These are phyloP conservation scores for Candida pseudoglaebosa DNA, from an alignment of 805 yeast species.

Conservation along the genomic window DNA sequence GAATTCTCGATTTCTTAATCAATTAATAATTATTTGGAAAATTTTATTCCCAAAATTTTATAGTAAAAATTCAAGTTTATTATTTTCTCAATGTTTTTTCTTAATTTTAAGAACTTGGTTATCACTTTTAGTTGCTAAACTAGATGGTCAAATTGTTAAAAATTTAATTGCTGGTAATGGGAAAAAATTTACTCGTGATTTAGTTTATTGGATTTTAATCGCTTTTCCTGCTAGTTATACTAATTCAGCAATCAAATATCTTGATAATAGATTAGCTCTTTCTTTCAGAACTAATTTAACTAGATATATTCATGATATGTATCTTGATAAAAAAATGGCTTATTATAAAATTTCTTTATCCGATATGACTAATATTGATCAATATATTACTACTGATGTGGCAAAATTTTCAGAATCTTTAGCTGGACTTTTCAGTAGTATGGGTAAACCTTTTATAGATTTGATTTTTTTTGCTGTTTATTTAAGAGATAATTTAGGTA, in stretches of 20 bases:
- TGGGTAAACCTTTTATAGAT: conserved; percentile 91
- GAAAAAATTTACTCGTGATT: conserved; percentile 66
- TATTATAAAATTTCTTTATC: conserved; percentile 78
- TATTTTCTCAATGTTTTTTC: conserved; percentile 69
- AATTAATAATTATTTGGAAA: conserved; percentile 71
- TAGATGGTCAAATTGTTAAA: conserved; percentile 90
- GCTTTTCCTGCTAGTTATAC: conserved; percentile 94
- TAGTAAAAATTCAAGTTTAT: conserved; percentile 61
- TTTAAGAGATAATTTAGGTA: conserved; percentile 79
- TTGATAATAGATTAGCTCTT: conserved; percentile 71
- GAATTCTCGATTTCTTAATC: conserved; percentile 66
- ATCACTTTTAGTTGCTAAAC: conserved; percentile 76
- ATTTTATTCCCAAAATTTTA: conserved; percentile 74
- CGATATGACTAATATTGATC: conserved; percentile 67
- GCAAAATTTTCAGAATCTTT: conserved; percentile 76
- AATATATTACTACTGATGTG: conserved; percentile 82
- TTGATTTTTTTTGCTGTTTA: conserved; percentile 79
- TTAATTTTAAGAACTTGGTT: conserved; percentile 82
- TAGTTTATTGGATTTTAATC: conserved; percentile 81
- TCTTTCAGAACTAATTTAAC: conserved; percentile 81
- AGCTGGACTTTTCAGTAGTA: conserved; percentile 77
- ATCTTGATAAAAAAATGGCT: conserved; percentile 73
- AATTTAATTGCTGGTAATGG: conserved; percentile 83
- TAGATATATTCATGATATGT: conserved; percentile 86
- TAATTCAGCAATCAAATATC: conserved; percentile 80